These are phyloP conservation scores for Lactifluus volemus DNA, from an alignment of 768 basidiomycete species.

Conservation along the genomic window DNA sequence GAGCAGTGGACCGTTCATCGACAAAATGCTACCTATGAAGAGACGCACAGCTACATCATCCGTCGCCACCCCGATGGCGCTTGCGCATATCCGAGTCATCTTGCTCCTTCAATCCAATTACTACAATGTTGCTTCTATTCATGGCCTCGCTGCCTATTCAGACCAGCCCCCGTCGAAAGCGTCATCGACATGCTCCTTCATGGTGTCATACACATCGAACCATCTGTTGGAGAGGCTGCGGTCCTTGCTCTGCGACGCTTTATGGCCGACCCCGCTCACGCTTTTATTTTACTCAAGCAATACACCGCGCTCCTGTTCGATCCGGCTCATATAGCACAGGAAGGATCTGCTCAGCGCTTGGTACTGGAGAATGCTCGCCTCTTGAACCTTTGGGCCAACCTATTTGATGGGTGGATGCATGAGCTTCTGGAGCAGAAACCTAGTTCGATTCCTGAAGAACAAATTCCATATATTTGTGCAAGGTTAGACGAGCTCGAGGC, in stretches of 20 bases:
- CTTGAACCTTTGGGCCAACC: conserved; percentile 60
- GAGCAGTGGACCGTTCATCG: conserved; percentile 69
- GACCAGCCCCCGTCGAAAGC: conserved; percentile 43
- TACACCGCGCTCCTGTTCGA: conserved; percentile 71
- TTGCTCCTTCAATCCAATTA: conserved; percentile 56
- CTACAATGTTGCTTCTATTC: conserved; percentile 72
- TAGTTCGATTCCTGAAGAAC: conserved; percentile 32
- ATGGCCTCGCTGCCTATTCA: conserved; percentile 74
- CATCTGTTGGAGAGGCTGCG: conserved; percentile 60
- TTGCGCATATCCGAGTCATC: conserved; percentile 57
- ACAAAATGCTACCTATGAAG: conserved; percentile 53
- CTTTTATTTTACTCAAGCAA: conserved; percentile 48
- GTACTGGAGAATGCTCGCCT: conserved; percentile 60
- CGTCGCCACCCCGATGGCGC: conserved; percentile 58
- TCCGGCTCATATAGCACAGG: conserved; percentile 50
- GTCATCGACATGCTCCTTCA: conserved; percentile 72
- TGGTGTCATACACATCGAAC: conserved; percentile 82
- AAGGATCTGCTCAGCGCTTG: conserved; percentile 53
- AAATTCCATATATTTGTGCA: conserved; percentile 34
- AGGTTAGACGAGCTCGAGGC: conserved; percentile 58
- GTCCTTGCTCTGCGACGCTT: conserved; percentile 61
- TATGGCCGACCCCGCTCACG: conserved; percentile 49
- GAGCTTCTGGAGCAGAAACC: conserved; percentile 35
- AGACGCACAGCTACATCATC: conserved; percentile 57
- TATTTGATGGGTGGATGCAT: conserved; percentile 63